Evolutionary conservation across 805 yeast genomes (phyloP).

Genomic region (Citeromyces nyonsensis): DNA sequence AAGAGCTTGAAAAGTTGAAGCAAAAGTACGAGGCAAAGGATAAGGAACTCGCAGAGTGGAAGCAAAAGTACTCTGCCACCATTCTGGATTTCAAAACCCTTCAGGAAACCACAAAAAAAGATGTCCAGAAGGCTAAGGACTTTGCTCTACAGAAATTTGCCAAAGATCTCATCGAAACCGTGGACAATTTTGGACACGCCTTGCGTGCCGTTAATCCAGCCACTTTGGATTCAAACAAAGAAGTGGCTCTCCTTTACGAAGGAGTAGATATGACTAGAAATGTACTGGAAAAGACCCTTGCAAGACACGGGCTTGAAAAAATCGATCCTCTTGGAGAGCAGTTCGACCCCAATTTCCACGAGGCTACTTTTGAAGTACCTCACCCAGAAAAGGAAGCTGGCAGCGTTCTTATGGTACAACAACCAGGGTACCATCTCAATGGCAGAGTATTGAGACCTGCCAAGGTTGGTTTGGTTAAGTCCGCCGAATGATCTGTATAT

Average conservation of each 20-base stretch:
- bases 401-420: conserved; percentile 86
- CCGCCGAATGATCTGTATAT: conserved; percentile 13
- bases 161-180: conserved; percentile 74
- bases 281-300: conserved; percentile 72
- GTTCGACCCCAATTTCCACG: conserved; percentile 86
- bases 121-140: conserved; percentile 74
- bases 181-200: conserved; percentile 85
- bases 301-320: conserved; percentile 66
- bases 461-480: conserved; percentile 86
- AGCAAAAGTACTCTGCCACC: conserved; percentile 69
- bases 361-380: conserved; percentile 81
- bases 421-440: conserved; percentile 74
- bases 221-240: conserved; percentile 38
- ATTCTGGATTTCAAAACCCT: conserved; percentile 87
- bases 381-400: conserved; percentile 86
- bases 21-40: conserved; percentile 43
- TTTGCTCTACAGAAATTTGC: conserved; percentile 89
- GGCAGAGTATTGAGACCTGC: conserved; percentile 89
- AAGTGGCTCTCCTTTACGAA: conserved; percentile 61
- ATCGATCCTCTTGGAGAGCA: conserved; percentile 72
- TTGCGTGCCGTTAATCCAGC: conserved; percentile 56
- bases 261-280: conserved; percentile 87
- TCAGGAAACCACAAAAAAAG: conserved; percentile 82
- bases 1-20: conserved; percentile 23
- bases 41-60: conserved; percentile 66